Evolutionary conservation across 345 rosid genomes (phyloP).

Genomic region (Citrus hindsii): DNA sequence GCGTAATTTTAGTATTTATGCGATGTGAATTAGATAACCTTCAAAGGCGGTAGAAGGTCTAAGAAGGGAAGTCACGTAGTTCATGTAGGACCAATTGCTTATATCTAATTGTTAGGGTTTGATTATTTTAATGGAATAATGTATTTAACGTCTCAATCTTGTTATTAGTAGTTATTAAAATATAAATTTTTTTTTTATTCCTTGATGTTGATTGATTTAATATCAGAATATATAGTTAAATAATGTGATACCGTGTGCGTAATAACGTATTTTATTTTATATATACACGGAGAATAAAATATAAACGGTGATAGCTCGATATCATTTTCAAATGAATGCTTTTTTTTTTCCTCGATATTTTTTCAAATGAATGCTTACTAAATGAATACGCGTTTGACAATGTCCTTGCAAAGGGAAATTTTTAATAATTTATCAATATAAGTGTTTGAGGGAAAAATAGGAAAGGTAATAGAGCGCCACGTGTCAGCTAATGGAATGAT

Average conservation of each 20-base stretch:
- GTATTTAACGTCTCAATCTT: background rate
- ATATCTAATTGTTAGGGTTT: background rate
- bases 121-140: background rate
- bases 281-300: background rate
- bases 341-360: too few relatives aligned
- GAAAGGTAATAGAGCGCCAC: too few relatives aligned
- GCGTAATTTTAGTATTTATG: background rate
- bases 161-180: background rate
- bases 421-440: too few relatives aligned
- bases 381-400: too few relatives aligned
- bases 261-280: background rate
- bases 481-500: too few relatives aligned
- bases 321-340: background rate
- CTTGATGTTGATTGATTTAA: background rate
- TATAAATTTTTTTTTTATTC: background rate
- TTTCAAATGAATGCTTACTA: too few relatives aligned
- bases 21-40: background rate
- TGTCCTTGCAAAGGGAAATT: too few relatives aligned
- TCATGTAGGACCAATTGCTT: background rate
- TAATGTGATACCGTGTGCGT: background rate
- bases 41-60: background rate
- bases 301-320: background rate
- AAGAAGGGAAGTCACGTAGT: background rate
- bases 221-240: background rate
- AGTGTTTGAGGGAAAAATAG: too few relatives aligned